Percentiles rank a stretch among this genome's conserved stretches.
Evolutionary conservation across 495 filamentous ascomycete genomes (phyloP).

Genomic region (Trichoderma orchidacearum): DNA sequence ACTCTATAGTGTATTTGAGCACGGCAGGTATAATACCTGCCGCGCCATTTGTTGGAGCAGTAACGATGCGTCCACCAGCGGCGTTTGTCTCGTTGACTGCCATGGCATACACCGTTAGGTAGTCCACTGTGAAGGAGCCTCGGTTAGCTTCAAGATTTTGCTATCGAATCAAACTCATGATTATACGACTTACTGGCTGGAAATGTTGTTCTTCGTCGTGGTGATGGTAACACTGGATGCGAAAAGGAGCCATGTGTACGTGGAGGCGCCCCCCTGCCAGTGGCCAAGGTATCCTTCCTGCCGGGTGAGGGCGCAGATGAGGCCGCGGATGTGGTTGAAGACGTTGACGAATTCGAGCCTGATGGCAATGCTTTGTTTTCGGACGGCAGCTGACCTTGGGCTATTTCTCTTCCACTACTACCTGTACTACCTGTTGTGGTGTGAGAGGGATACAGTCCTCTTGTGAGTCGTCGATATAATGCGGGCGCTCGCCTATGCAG

Average conservation of each 20-base stretch:
- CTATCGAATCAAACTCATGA: background rate
- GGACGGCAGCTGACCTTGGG: slow-evolving; percentile 5
- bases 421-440: background rate
- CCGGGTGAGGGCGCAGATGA: background rate
- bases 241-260: slow-evolving; percentile 16
- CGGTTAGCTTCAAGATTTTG: background rate
- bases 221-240: slow-evolving; percentile 18
- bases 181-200: slow-evolving; percentile 8
- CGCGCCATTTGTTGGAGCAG: slow-evolving; percentile 21
- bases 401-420: background rate
- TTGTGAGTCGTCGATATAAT: slow-evolving; percentile 16
- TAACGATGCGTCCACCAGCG: slow-evolving; percentile 21
- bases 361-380: background rate
- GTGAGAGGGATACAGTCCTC: slow-evolving; percentile 13
- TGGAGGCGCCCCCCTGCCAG: slow-evolving; percentile 9
- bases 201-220: slow-evolving; percentile 17
- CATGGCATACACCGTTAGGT: slow-evolving; percentile 20
- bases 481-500: slow-evolving; percentile 19
- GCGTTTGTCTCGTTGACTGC: slow-evolving; percentile 23
- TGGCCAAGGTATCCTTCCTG: slow-evolving; percentile 3
- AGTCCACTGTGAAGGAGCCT: slow-evolving; percentile 11
- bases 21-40: slow-evolving; percentile 21
- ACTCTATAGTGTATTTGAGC: slow-evolving; percentile 20
- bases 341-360: background rate
- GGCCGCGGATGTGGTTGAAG: background rate